phyloP scores from a whole-genome alignment of 148 eudicot genomes.

The Silene latifolia region DNA sequence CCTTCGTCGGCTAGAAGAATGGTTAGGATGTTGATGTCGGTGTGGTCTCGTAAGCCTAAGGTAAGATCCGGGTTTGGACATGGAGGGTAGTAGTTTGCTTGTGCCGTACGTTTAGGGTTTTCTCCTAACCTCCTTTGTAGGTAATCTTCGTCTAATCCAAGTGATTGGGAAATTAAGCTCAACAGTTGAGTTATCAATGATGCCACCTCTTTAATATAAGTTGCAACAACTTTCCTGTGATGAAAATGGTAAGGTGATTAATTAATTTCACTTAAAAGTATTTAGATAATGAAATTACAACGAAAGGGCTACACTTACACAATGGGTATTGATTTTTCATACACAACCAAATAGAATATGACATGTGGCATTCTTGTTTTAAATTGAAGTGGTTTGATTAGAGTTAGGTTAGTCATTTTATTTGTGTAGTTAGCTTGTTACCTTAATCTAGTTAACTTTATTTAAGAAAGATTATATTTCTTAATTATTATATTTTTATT shows the following conservation, averaged over 20 bases:
- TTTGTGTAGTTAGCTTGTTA: too few species aligned
- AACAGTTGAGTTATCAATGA: slow-evolving; percentile 13
- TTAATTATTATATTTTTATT: too few species aligned
- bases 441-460: too few species aligned
- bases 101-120: slow-evolving; percentile 18
- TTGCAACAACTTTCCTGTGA: slow-evolving; percentile 12
- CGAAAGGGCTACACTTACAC: too few species aligned
- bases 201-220: slow-evolving; percentile 19
- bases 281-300: too few species aligned
- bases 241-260: too few species aligned
- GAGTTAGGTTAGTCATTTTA: too few species aligned
- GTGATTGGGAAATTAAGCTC: slow-evolving; percentile 32
- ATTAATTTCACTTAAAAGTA: neutral
- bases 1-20: slow-evolving; percentile 24
- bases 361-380: too few species aligned
- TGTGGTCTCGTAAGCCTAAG: slow-evolving; percentile 26
- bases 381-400: too few species aligned
- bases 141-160: slow-evolving; percentile 29
- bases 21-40: slow-evolving; percentile 29
- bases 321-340: too few species aligned
- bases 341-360: too few species aligned
- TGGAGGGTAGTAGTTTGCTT: slow-evolving; percentile 46
- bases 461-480: too few species aligned
- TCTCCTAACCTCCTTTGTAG: slow-evolving; percentile 20
- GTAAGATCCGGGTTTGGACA: slow-evolving; percentile 35